Evolutionary conservation across 306 rosid genomes (phyloP).

Genomic region (Notholithocarpus densiflorus): DNA sequence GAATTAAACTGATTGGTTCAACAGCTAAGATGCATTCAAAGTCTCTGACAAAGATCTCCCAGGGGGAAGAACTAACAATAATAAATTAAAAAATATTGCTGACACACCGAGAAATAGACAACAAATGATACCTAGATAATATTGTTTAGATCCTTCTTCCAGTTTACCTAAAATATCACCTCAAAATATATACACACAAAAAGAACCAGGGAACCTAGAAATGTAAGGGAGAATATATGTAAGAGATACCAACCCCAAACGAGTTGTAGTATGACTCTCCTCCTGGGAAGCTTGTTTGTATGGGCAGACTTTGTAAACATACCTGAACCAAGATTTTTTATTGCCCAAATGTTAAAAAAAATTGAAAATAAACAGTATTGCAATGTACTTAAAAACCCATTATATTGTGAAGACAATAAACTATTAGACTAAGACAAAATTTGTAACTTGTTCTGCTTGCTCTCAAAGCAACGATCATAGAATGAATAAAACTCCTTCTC

Average conservation of each 20-base stretch:
- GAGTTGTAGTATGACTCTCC: constrained; percentile 81
- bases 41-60: not conserved
- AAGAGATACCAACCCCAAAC: constrained; percentile 74
- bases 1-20: constrained; percentile 8
- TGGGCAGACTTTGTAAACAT: constrained; percentile 93
- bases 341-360: constrained; percentile 36
- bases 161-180: not conserved
- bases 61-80: too few species aligned
- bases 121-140: too few species aligned
- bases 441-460: constrained; percentile 86
- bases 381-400: constrained; percentile 17
- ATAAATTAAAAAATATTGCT: too few species aligned
- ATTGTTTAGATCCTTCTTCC: too few species aligned
- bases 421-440: constrained; percentile 20
- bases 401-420: constrained; percentile 14
- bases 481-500: constrained; percentile 89
- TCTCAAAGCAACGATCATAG: constrained; percentile 79
- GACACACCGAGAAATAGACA: too few species aligned
- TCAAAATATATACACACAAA: not conserved
- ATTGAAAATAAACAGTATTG: constrained; percentile 20
- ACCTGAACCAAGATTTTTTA: constrained; percentile 56
- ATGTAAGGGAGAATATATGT: not conserved
- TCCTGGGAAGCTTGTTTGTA: constrained; percentile 90
- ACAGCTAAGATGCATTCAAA: not conserved
- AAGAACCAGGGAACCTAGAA: constrained; percentile 1